Conservation (phyloP, 208 protist species). For the Spongospora subterranea region DNA sequence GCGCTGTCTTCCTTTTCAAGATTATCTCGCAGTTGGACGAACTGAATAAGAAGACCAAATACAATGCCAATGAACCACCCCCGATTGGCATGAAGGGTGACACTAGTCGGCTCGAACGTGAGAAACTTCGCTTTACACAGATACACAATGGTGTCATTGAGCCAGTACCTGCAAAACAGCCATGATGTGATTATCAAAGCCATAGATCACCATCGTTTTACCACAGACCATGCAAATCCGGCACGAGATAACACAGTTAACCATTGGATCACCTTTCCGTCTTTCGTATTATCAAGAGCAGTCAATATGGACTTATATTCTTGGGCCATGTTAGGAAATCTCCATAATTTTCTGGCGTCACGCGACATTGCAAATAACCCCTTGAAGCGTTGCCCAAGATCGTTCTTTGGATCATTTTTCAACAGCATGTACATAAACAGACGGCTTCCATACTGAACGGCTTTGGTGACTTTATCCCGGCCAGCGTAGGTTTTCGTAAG, state of each 20-base stretch:
- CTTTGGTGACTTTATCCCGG: slow-evolving; percentile 32
- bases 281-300: slow-evolving; percentile 37
- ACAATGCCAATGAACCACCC: slow-evolving; percentile 49
- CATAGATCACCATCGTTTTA: background rate
- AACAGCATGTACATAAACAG: slow-evolving; percentile 46
- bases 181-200: background rate
- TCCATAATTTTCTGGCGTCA: slow-evolving; percentile 18
- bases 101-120: background rate
- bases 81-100: background rate
- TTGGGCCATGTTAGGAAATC: background rate
- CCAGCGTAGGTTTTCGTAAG: slow-evolving; percentile 39
- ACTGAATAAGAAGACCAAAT: slow-evolving; percentile 34
- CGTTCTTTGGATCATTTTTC: slow-evolving; percentile 37
- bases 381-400: slow-evolving; percentile 1
- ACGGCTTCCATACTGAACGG: slow-evolving; percentile 40
- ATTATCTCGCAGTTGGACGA: slow-evolving; percentile 41
- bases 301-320: slow-evolving; percentile 38
- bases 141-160: slow-evolving; percentile 22
- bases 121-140: slow-evolving; percentile 37
- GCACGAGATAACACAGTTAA: background rate
- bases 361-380: slow-evolving; percentile 44
- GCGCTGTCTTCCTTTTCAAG: slow-evolving; percentile 38
- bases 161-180: slow-evolving; percentile 9
- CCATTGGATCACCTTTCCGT: slow-evolving; percentile 32
- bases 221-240: background rate